phyloP scores from a whole-genome alignment of 345 rosid genomes.

The Gynandropsis gynandra region DNA sequence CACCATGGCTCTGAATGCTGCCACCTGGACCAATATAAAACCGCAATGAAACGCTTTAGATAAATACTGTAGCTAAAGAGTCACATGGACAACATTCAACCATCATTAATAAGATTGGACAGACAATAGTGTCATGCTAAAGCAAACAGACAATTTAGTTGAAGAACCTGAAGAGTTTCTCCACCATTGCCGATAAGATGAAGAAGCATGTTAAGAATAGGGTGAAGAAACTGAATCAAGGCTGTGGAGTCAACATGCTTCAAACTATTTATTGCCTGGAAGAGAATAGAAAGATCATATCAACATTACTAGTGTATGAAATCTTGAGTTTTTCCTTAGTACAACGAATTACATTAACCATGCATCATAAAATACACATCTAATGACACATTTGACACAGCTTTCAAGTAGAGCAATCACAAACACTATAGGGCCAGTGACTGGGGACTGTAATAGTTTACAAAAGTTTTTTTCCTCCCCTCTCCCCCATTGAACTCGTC shows the following conservation, averaged over 20 bases:
- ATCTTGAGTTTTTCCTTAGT: too few relatives aligned
- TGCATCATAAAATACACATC: too few relatives aligned
- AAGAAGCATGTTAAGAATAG: slow-evolving; percentile 91
- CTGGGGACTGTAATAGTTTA: too few relatives aligned
- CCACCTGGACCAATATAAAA: slow-evolving; percentile 60
- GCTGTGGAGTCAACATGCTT: slow-evolving; percentile 96
- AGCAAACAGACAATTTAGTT: slow-evolving; percentile 11
- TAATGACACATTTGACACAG: too few relatives aligned
- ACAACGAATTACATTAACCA: too few relatives aligned
- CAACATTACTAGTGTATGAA: not conserved
- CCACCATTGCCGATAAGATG: slow-evolving; percentile 99
- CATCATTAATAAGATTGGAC: not conserved
- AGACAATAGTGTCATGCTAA: slow-evolving; percentile 2
- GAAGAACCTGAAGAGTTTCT: slow-evolving; percentile 94
- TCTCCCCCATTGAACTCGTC: too few relatives aligned
- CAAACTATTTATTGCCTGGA: slow-evolving; percentile 96
- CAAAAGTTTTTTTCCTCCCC: too few relatives aligned
- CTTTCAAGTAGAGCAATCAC: not conserved
- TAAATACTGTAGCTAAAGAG: slow-evolving; percentile 16
- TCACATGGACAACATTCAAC: slow-evolving; percentile 5
- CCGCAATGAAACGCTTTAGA: slow-evolving; percentile 18
- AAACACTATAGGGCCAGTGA: too few relatives aligned
- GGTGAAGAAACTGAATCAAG: slow-evolving; percentile 97
- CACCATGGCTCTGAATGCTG: slow-evolving; percentile 99
- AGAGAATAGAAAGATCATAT: slow-evolving; percentile 15